Base-by-base conservation (phyloP, 805 yeast genomes). In the Saccharomyces jurei region DNA sequence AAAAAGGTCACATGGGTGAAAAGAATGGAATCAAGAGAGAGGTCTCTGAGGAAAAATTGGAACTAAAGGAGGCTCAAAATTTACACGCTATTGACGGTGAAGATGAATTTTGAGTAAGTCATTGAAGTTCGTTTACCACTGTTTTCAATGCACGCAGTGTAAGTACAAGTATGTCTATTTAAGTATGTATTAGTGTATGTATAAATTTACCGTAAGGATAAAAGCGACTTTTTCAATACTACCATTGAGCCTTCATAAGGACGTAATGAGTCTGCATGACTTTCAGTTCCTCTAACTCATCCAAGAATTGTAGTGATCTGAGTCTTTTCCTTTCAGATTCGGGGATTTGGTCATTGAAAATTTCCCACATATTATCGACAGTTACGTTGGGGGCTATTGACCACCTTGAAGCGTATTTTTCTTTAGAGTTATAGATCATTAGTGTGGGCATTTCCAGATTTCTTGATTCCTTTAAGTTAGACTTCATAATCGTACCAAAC, bases 281-380 rank as follows among this genome's bases (percentile, higher is more conserved):
- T 57, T 66, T 71, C 50, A 82, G 68, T 59, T 82, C 87, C 65
- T 82, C 87, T 28, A 81, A 66, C 63, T 82, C 87, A 65, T 82
- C 87, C 28, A 81, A 67, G 58, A 81, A 73, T 58, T 82, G 86
- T 30, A 81, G 63, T 22, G 67, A 62, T 49, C 76, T 72, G 1
- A 81, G 71, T 26, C 84, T 67, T 30, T 54, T 54, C 46, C 70
- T 60, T 50, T 81, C 84, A 1, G 58, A 59, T 0, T 52, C 52
- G 4, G 63, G 54, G 0, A 77, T 65, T 74, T 79, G 72, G 1
- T 52, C 32, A 29, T 56, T 50, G 54, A 61, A 54, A n/a, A 68
- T 56, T 30, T 60, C 62, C 64, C 78, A 75, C 73, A 81, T 62
- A 50, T 63, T 56, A n/a, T 52, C 44, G 22, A 63, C 56, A 3